phyloP scores from a whole-genome alignment of 2,329 filamentous ascomycete species.

The Penicillium sp. region DNA sequence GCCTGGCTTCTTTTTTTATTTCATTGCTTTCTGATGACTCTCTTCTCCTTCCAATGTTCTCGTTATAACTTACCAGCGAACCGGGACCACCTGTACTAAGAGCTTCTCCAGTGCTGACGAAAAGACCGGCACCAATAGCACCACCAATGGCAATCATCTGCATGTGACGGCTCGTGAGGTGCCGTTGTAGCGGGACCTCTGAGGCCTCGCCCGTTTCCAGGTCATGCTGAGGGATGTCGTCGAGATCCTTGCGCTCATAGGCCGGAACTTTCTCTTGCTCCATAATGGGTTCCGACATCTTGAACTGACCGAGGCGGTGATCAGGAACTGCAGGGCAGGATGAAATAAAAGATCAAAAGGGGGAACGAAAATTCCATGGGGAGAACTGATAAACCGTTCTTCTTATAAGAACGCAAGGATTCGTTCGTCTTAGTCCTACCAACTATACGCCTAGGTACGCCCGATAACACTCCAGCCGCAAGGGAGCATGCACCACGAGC shows the following conservation, averaged over 20 bases:
- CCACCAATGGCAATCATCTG: slow-evolving; percentile 27
- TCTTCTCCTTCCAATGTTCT: too few relatives aligned
- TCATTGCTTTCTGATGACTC: too few relatives aligned
- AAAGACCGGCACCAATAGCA: slow-evolving; percentile 40
- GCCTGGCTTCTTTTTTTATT: too few relatives aligned
- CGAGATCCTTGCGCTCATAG: slow-evolving; percentile 7
- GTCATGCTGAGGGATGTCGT: slow-evolving; percentile 5
- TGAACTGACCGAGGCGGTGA: background rate
- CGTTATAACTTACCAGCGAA: slow-evolving; percentile 20
- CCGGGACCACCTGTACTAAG: slow-evolving; percentile 35
- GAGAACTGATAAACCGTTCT: background rate
- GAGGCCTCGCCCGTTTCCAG: slow-evolving; percentile 14
- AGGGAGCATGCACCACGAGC: slow-evolving; percentile 1
- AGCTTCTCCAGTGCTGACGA: slow-evolving; percentile 37
- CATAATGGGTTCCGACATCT: slow-evolving; percentile 4
- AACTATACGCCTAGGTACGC: background rate
- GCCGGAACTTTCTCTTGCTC: slow-evolving; percentile 4
- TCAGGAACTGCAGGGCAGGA: background rate
- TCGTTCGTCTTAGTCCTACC: background rate
- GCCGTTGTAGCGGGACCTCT: slow-evolving; percentile 24
- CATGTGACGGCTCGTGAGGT: slow-evolving; percentile 32
- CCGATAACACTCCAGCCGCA: slow-evolving; percentile 7
- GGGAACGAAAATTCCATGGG: background rate
- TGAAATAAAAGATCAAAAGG: background rate
- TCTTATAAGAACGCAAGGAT: slow-evolving; percentile 5